These are phyloP conservation scores for Gossypium stocksii DNA, from an alignment of 345 rosid genomes.

Conservation along the genomic window DNA sequence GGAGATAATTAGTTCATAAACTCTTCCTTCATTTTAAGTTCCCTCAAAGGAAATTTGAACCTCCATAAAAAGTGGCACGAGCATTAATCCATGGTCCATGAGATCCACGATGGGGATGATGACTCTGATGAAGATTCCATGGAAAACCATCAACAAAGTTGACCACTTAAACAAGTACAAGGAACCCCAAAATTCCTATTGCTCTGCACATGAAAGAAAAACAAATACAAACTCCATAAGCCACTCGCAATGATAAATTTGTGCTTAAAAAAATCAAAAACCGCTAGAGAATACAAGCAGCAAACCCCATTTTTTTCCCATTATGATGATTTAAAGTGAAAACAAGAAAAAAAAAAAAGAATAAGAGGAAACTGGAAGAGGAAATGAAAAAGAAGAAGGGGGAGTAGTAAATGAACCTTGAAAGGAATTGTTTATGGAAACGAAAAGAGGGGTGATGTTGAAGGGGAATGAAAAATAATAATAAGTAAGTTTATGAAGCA, in stretches of 20 bases:
- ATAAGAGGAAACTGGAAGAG: not conserved
- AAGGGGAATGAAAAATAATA: constrained; percentile 36
- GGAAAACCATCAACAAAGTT: constrained; percentile 26
- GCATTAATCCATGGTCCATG: constrained; percentile 62
- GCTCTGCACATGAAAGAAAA: constrained; percentile 13
- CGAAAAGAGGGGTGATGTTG: constrained; percentile 23
- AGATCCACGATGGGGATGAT: constrained; percentile 21
- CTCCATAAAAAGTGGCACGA: constrained; percentile 76
- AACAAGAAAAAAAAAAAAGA: no score
- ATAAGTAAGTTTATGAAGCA: not conserved
- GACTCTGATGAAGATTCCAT: constrained; percentile 9
- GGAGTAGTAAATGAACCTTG: constrained; percentile 21
- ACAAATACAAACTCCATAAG: not conserved
- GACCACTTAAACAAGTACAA: constrained; percentile 21
- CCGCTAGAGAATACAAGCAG: not conserved
- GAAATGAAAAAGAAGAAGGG: not conserved
- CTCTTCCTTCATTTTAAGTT: no score
- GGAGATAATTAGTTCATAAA: no score
- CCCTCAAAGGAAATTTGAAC: not conserved
- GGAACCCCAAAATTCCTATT: constrained; percentile 25
- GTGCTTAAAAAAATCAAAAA: not conserved
- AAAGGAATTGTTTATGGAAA: constrained; percentile 27
- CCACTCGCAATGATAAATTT: not conserved
- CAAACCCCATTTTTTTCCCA: not conserved
- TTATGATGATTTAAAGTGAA: not conserved